phyloP scores from a whole-genome alignment of 2,329 filamentous ascomycete genomes.

The Ceratocystis papillata region DNA sequence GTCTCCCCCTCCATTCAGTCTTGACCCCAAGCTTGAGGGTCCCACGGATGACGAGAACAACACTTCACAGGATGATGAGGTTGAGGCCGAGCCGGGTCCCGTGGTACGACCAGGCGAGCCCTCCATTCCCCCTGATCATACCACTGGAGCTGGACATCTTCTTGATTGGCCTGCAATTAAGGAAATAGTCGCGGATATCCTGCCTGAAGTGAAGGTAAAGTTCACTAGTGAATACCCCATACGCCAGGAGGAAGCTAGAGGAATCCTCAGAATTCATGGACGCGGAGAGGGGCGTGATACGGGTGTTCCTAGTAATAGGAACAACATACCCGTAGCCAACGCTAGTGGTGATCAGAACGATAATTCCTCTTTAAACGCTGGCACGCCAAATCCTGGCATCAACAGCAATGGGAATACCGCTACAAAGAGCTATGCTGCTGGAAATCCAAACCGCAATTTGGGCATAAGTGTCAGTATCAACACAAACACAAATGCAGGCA shows the following conservation, averaged over 20 bases:
- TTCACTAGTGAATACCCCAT: conserved; percentile 64
- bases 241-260: conserved; percentile 60
- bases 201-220: conserved; percentile 41
- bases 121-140: conserved; percentile 73
- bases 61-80: conserved; percentile 37
- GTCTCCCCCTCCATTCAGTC: neutral
- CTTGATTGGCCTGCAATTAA: conserved; percentile 61
- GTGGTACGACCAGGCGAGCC: conserved; percentile 49
- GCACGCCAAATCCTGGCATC: neutral
- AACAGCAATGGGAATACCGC: neutral
- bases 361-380: neutral
- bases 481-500: neutral
- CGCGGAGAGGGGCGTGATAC: conserved; percentile 53
- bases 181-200: conserved; percentile 46
- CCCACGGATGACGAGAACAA: neutral
- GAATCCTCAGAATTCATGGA: conserved; percentile 64
- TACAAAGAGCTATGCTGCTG: neutral
- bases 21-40: neutral
- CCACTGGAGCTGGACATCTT: conserved; percentile 76
- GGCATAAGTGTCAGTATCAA: neutral
- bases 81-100: conserved; percentile 43
- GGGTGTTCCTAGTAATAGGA: conserved; percentile 25
- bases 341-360: neutral
- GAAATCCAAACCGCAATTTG: neutral
- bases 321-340: neutral